phyloP scores from a whole-genome alignment of 2,329 filamentous ascomycete genomes.

The Colletotrichum navitas region DNA sequence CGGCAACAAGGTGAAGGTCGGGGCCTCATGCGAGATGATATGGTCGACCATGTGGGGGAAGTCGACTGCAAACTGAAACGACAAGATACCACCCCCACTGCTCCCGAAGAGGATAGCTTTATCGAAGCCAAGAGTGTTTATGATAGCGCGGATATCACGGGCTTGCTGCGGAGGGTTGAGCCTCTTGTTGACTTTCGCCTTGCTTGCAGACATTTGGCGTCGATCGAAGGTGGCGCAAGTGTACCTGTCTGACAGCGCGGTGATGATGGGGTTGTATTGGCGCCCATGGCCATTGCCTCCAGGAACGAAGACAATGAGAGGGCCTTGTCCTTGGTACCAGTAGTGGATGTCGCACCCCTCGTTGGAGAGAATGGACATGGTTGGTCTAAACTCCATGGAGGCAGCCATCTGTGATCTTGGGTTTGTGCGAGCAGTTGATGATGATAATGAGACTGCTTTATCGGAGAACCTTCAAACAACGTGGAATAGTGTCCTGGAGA shows the following conservation, averaged over 20 bases:
- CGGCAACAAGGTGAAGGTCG: constrained; percentile 46
- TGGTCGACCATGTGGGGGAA: constrained; percentile 48
- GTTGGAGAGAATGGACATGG: constrained; percentile 45
- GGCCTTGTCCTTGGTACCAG: constrained; percentile 49
- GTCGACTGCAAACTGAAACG: constrained; percentile 49
- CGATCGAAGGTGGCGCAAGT: constrained; percentile 51
- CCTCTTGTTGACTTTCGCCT: constrained; percentile 44
- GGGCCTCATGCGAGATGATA: constrained; percentile 50
- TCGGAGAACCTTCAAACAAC: too few relatives aligned
- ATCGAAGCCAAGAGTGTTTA: constrained; percentile 47
- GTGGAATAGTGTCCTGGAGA: too few relatives aligned
- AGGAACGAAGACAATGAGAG: constrained; percentile 50
- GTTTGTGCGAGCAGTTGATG: neutral
- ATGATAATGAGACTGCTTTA: neutral
- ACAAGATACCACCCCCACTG: constrained; percentile 49
- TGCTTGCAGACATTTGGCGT: constrained; percentile 51
- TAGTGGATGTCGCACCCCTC: constrained; percentile 51
- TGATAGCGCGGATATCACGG: constrained; percentile 49
- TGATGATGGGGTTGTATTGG: constrained; percentile 49
- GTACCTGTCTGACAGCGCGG: constrained; percentile 45
- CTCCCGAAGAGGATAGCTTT: constrained; percentile 49
- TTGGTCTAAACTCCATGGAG: constrained; percentile 44
- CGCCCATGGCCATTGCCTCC: constrained; percentile 52
- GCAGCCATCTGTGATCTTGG: too few relatives aligned
- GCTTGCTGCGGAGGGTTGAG: constrained; percentile 49